Conservation (phyloP, 1,139 yeast genomes). For the Saccharomycopsis hybrid region DNA sequence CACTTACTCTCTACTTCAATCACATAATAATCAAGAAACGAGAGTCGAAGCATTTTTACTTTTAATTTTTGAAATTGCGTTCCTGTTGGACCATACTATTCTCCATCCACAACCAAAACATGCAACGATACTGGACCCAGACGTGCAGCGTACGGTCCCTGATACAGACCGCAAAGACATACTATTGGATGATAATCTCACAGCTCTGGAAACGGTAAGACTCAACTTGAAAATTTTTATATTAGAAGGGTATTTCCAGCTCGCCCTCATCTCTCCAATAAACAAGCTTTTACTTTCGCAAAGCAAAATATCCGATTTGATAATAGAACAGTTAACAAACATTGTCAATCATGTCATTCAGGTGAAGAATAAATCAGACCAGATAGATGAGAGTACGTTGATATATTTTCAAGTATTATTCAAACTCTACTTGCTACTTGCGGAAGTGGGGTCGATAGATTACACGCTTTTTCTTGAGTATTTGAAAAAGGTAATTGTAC, state of each 20-base stretch:
- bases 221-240: slow-evolving; percentile 13
- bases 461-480: slow-evolving; percentile 2
- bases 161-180: no score
- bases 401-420: slow-evolving; percentile 10
- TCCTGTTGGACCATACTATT: not conserved
- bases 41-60: not conserved
- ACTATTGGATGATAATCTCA: not conserved
- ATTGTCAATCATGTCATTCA: not conserved
- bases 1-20: slow-evolving; percentile 3
- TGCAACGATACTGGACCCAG: not conserved
- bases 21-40: slow-evolving; percentile 3
- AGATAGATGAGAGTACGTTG: not conserved
- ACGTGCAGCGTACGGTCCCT: not conserved
- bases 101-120: not conserved
- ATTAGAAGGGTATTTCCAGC: slow-evolving; percentile 15
- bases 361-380: not conserved
- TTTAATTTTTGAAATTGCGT: slow-evolving; percentile 11
- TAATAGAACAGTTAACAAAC: slow-evolving; percentile 3
- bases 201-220: not conserved
- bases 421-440: slow-evolving; percentile 11
- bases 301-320: slow-evolving; percentile 9
- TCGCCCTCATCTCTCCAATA: slow-evolving; percentile 5
- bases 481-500: slow-evolving; percentile 10
- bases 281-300: slow-evolving; percentile 12
- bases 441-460: slow-evolving; percentile 16